Percentiles rank a stretch among this genome's conserved stretches.
Conservation (phyloP, 108 stramenopile species). For the Chaetoceros tenuissimus region DNA sequence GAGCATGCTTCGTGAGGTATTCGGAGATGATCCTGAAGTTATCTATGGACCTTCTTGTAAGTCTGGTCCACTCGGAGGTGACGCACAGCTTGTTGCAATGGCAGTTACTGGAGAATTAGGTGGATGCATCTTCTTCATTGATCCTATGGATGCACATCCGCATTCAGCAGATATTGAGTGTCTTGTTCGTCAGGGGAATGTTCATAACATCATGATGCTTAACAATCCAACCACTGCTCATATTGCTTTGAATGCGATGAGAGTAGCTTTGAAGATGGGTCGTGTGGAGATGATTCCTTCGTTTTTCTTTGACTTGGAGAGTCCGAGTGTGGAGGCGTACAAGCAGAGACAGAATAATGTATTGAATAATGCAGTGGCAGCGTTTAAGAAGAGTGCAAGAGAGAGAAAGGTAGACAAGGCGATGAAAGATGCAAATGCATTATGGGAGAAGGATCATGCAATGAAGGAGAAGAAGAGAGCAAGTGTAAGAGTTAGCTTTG, state of each 20-base stretch:
- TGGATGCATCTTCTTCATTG: constrained; percentile 22
- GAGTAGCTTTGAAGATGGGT: too few species aligned
- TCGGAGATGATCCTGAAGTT: constrained; percentile 15
- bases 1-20: constrained; percentile 18
- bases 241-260: constrained; percentile 5
- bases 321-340: constrained; percentile 10
- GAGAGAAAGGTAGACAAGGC: too few species aligned
- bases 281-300: constrained; percentile 14
- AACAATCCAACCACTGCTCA: constrained; percentile 19
- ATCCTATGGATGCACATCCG: constrained; percentile 26
- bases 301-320: constrained; percentile 5
- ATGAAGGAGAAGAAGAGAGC: too few species aligned
- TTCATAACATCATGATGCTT: constrained; percentile 17
- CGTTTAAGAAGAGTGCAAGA: too few species aligned
- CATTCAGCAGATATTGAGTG: constrained; percentile 29
- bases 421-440: too few species aligned
- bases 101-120: constrained; percentile 21
- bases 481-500: too few species aligned
- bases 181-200: constrained; percentile 19
- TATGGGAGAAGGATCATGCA: too few species aligned
- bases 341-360: constrained; percentile 8
- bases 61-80: constrained; percentile 28
- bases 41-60: constrained; percentile 20
- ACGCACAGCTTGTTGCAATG: constrained; percentile 24
- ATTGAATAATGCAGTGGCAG: too few species aligned